Evolutionary conservation across 108 stramenopile species (phyloP).

Genomic region (Seminavis robusta): DNA sequence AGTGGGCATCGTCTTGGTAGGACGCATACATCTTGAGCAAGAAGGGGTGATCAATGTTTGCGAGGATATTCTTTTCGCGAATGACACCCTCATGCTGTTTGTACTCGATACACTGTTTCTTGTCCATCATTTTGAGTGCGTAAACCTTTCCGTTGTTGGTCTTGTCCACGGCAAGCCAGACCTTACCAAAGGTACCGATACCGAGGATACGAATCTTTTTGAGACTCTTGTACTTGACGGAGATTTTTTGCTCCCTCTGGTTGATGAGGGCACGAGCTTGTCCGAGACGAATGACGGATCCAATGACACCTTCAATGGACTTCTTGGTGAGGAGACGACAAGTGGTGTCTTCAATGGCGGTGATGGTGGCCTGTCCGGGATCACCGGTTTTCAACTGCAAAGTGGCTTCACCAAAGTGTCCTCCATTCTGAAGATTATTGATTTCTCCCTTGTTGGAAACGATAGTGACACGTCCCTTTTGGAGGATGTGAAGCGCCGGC

Average conservation of each 20-base stretch:
- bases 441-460: slow-evolving; percentile 48
- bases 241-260: too few relatives aligned
- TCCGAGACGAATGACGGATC: slow-evolving; percentile 65
- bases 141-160: slow-evolving; percentile 29
- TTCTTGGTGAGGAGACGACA: slow-evolving; percentile 44
- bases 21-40: slow-evolving; percentile 85
- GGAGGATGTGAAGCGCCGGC: slow-evolving; percentile 52
- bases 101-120: slow-evolving; percentile 78
- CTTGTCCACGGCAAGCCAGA: slow-evolving; percentile 30
- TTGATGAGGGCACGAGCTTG: slow-evolving; percentile 21
- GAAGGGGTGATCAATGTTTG: slow-evolving; percentile 84
- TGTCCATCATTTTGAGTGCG: slow-evolving; percentile 78
- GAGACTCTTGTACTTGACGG: slow-evolving; percentile 79
- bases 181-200: slow-evolving; percentile 83
- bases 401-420: slow-evolving; percentile 64
- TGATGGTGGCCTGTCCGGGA: too few relatives aligned
- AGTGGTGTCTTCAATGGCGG: slow-evolving; percentile 47
- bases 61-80: slow-evolving; percentile 86
- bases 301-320: slow-evolving; percentile 59
- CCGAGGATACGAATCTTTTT: slow-evolving; percentile 78
- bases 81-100: slow-evolving; percentile 61
- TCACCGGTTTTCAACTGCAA: slow-evolving; percentile 82
- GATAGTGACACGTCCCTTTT: slow-evolving; percentile 38
- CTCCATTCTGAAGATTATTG: slow-evolving; percentile 29
- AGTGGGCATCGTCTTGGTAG: slow-evolving; percentile 76